Evolutionary conservation across 1,284 basidiomycete species (phyloP).

Genomic region (Rugiboletus extremiorientalis): DNA sequence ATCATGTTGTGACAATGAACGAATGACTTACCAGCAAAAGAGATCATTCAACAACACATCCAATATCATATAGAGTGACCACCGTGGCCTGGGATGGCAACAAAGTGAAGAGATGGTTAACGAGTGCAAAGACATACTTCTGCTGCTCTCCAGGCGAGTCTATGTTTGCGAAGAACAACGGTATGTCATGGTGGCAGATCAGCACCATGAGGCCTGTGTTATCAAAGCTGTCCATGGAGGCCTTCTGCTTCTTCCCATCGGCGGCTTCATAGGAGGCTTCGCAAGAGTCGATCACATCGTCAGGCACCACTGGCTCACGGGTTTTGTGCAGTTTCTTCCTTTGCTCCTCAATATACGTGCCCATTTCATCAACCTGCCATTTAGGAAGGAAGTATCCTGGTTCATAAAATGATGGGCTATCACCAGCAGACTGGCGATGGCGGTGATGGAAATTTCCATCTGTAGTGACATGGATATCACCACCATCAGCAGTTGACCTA

Average conservation of each 20-base stretch:
- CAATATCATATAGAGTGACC: neutral
- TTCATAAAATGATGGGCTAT: neutral
- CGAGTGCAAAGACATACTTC: neutral
- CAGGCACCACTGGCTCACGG: neutral
- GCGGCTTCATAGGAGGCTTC: neutral
- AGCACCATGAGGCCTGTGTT: too few relatives aligned
- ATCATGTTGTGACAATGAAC: too few relatives aligned
- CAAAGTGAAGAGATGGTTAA: neutral
- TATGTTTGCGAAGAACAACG: too few relatives aligned
- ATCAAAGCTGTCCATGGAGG: neutral
- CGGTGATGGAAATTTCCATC: too few relatives aligned
- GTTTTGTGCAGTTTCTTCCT: neutral
- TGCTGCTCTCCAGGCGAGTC: neutral
- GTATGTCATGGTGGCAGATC: too few relatives aligned
- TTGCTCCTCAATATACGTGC: neutral
- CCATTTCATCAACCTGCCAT: neutral
- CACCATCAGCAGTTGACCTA: neutral
- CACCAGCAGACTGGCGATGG: neutral
- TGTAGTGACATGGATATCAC: too few relatives aligned
- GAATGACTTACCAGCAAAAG: too few relatives aligned
- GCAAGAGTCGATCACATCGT: neutral
- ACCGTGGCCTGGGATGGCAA: neutral
- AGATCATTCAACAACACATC: neutral
- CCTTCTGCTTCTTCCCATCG: neutral
- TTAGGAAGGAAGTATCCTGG: neutral